These are phyloP conservation scores for Fusarium sp. DNA, from an alignment of 2,329 filamentous ascomycete genomes.

Conservation along the genomic window DNA sequence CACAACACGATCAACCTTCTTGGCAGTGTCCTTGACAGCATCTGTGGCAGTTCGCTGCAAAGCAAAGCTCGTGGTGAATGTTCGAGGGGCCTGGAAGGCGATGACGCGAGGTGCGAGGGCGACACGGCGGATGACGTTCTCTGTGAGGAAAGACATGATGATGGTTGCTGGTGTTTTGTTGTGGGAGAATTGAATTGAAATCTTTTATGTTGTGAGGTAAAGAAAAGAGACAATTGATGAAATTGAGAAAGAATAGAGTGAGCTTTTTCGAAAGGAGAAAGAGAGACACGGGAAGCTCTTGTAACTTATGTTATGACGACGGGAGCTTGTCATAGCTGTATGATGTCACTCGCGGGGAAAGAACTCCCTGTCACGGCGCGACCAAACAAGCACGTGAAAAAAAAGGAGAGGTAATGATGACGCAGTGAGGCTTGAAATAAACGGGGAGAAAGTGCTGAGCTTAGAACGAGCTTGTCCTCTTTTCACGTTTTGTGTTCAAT, in stretches of 20 bases:
- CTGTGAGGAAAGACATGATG: constrained; percentile 65
- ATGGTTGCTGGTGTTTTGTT: background rate
- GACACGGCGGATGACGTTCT: constrained; percentile 57
- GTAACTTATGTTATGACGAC: constrained; percentile 38
- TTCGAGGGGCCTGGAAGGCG: constrained; percentile 54
- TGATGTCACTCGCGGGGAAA: constrained; percentile 44
- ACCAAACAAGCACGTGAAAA: constrained; percentile 34
- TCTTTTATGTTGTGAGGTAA: background rate
- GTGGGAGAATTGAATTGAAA: background rate
- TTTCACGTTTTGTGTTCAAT: constrained; percentile 12
- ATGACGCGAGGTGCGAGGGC: constrained; percentile 53
- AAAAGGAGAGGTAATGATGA: constrained; percentile 40
- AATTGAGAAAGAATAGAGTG: background rate
- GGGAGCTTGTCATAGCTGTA: constrained; percentile 26
- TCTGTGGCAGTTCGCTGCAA: constrained; percentile 63
- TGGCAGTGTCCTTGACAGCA: constrained; percentile 67
- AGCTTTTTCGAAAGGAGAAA: background rate
- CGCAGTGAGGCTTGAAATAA: constrained; percentile 34
- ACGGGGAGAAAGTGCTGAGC: constrained; percentile 6
- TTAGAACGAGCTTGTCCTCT: background rate
- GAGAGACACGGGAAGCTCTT: constrained; percentile 16
- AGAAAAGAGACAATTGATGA: constrained; percentile 20
- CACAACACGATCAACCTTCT: constrained; percentile 68
- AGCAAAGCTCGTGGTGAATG: constrained; percentile 61
- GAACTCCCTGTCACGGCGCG: constrained; percentile 33